Percentiles rank a stretch among this genome's conserved stretches.
phyloP scores from a whole-genome alignment of 257 asterid genomes.

The Linderniella brevidens region DNA sequence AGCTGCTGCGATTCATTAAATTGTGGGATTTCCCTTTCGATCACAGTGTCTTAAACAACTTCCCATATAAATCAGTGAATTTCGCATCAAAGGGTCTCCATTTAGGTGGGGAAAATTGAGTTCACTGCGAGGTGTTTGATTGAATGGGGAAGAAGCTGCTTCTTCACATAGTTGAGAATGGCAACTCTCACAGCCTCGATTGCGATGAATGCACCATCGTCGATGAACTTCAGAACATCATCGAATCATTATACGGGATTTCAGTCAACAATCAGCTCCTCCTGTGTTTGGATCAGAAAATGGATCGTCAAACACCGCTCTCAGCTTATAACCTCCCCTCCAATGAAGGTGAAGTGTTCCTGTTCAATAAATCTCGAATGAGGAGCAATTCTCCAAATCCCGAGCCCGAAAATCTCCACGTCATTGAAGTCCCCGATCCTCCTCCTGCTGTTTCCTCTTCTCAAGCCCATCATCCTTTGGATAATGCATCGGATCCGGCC shows the following conservation, averaged over 20 bases:
- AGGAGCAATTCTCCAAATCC: slow-evolving; percentile 49
- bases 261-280: slow-evolving; percentile 66
- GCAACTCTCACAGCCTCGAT: slow-evolving; percentile 45
- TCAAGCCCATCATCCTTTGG: slow-evolving; percentile 44
- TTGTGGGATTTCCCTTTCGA: too few relatives aligned
- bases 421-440: slow-evolving; percentile 42
- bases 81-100: too few relatives aligned
- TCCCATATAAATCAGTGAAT: too few relatives aligned
- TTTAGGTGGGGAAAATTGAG: too few relatives aligned
- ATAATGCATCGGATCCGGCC: slow-evolving; percentile 77
- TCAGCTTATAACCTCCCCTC: slow-evolving; percentile 66
- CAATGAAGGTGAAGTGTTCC: slow-evolving; percentile 49
- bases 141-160: slow-evolving; percentile 50
- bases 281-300: slow-evolving; percentile 52
- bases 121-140: too few relatives aligned
- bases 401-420: slow-evolving; percentile 33
- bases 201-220: slow-evolving; percentile 51
- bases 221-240: slow-evolving; percentile 41
- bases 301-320: slow-evolving; percentile 46
- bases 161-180: slow-evolving; percentile 71
- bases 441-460: slow-evolving; percentile 30
- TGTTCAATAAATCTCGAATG: slow-evolving; percentile 71
- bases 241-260: slow-evolving; percentile 47
- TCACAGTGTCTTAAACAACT: too few relatives aligned
- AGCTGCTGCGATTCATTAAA: too few relatives aligned